A percentile compares a stretch with the other conserved stretches of the same genome.
phyloP scores from a whole-genome alignment of 257 asterid species.

The Solanum ossicruentum region DNA sequence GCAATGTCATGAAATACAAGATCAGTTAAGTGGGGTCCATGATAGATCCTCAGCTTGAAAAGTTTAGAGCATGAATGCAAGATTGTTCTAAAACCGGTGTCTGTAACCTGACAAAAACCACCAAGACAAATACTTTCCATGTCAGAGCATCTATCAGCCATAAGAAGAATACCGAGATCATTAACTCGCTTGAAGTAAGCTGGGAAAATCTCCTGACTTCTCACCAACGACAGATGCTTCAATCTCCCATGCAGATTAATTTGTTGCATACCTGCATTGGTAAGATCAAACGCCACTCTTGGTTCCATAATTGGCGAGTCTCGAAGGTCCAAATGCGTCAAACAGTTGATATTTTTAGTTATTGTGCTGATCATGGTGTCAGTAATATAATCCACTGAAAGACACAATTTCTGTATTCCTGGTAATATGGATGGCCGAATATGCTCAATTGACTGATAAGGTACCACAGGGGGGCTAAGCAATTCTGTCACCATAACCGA shows the following conservation, averaged over 20 bases:
- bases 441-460: constrained; percentile 27
- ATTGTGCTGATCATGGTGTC: constrained; percentile 75
- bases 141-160: constrained; percentile 82
- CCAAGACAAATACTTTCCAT: constrained; percentile 94
- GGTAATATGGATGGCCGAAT: constrained; percentile 43
- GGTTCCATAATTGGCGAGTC: constrained; percentile 93
- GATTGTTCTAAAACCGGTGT: constrained; percentile 79
- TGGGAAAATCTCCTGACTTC: constrained; percentile 78
- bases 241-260: constrained; percentile 72
- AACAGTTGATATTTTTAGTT: constrained; percentile 37
- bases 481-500: constrained; percentile 76
- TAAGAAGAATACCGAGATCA: constrained; percentile 91
- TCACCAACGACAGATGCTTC: constrained; percentile 74
- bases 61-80: constrained; percentile 77
- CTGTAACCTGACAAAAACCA: constrained; percentile 92
- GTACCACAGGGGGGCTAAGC: constrained; percentile 53
- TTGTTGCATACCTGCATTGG: constrained; percentile 85
- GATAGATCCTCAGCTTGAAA: constrained; percentile 57
- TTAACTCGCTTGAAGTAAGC: constrained; percentile 81
- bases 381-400: constrained; percentile 84
- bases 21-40: constrained; percentile 78
- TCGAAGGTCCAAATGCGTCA: constrained; percentile 84
- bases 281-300: constrained; percentile 69
- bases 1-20: constrained; percentile 80
- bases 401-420: constrained; percentile 56